These are phyloP conservation scores for Dryadomyces quercivorus DNA, from an alignment of 2,329 filamentous ascomycete species.

Conservation along the genomic window DNA sequence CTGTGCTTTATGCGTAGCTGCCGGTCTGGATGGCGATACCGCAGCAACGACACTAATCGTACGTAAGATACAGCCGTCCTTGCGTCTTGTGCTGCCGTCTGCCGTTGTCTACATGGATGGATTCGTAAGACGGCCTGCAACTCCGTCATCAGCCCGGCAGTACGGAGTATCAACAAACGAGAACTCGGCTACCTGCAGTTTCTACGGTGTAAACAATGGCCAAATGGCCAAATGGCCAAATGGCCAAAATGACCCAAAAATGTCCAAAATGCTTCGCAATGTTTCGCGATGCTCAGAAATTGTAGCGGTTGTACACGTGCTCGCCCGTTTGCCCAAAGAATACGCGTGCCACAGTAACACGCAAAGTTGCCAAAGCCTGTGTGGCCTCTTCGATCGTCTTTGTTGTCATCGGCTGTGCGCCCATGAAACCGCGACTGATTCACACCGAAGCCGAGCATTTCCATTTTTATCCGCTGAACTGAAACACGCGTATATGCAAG, in stretches of 20 bases:
- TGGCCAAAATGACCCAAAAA: too few relatives aligned
- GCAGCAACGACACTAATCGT: background rate
- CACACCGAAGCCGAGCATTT: background rate
- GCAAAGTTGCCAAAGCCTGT: background rate
- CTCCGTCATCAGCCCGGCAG: background rate
- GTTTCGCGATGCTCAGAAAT: too few relatives aligned
- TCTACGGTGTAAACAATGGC: too few relatives aligned
- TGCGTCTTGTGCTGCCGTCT: background rate
- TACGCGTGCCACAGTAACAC: too few relatives aligned
- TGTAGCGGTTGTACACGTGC: too few relatives aligned
- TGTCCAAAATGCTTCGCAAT: too few relatives aligned
- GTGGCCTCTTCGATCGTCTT: background rate
- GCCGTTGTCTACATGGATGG: background rate
- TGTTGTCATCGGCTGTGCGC: background rate
- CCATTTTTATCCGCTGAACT: background rate
- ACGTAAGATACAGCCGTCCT: background rate
- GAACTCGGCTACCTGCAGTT: too few relatives aligned
- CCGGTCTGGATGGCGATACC: background rate
- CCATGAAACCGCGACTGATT: background rate
- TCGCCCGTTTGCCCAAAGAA: too few relatives aligned
- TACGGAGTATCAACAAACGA: background rate
- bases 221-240: too few relatives aligned
- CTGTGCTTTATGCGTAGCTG: background rate
- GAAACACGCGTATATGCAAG: background rate
- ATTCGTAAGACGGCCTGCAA: too few relatives aligned